Base-by-base conservation (phyloP, 2,329 filamentous ascomycete species). In the Botryotinia calthae region DNA sequence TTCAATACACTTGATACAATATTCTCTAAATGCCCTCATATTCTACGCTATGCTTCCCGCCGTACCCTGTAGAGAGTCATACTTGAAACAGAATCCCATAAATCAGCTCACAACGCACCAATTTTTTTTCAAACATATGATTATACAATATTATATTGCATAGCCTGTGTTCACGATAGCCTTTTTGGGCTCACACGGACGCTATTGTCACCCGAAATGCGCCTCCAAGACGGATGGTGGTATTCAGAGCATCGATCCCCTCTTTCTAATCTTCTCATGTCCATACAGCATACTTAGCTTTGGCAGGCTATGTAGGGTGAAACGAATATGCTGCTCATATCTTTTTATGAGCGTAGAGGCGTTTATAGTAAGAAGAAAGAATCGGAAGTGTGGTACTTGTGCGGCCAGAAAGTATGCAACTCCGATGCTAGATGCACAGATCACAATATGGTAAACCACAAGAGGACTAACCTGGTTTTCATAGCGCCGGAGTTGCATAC, bases 301-400 rank as follows among this genome's bases (percentile, higher is more conserved):
- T 1, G 18, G 51, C 51, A 31, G 7, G 7, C 51, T 4, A 28
- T n/a, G n/a, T 8, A 18, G 2, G 14, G 51, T 56, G n/a, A 9
- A 56, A 18, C 28, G n/a, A 56, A 28, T 9, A 6, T 18, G 2
- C 16, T 54, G 14, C 51, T 28, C 6, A 12, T 2, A 2, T 54
- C 51, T 6, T 18, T 18, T 28, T n/a, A 28, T 7, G 6, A 18
- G 2, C 4, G 0, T 18, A 7, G 5, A 8, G n/a, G 5, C 6
- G 18, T 54, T 3, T 9, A 28, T 56, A 3, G n/a, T 28, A 4
- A 25, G n/a, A 28, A 56, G 16, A 28, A 6, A 31, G n/a, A 6
- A 9, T 56, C 28, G n/a, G n/a, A 56, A 28, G 14, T n/a, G 51
- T 56, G 14, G 14, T n/a, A n/a, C n/a, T n/a, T n/a, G n/a, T n/a